Percentiles rank a stretch among this genome's conserved stretches.
Conservation (phyloP, 441 rosid species). For the Capsella rubella region DNA sequence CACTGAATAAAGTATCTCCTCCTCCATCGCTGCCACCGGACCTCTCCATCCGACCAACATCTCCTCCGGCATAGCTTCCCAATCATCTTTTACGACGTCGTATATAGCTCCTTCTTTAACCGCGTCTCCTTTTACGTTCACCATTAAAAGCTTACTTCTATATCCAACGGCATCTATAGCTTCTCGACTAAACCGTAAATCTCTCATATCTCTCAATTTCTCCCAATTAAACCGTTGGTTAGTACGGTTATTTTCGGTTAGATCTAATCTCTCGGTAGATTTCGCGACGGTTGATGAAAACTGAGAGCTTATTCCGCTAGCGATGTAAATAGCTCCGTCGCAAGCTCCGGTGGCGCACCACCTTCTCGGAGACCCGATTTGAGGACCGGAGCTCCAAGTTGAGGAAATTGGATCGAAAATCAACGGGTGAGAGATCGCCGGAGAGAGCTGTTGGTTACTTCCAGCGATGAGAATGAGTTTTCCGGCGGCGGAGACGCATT, state of each 20-base stretch:
- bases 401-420: conserved; percentile 51
- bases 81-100: conserved; percentile 47
- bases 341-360: conserved; percentile 63
- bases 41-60: conserved; percentile 68
- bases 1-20: conserved; percentile 55
- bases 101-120: conserved; percentile 56
- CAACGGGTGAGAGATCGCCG: conserved; percentile 57
- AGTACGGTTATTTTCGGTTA: not conserved
- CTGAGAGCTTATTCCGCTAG: conserved; percentile 53
- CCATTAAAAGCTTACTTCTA: conserved; percentile 61
- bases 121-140: conserved; percentile 62
- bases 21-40: conserved; percentile 60
- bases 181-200: conserved; percentile 64
- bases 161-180: conserved; percentile 54
- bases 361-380: conserved; percentile 51
- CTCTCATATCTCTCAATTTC: conserved; percentile 50
- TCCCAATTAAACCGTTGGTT: conserved; percentile 47
- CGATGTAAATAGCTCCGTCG: conserved; percentile 50
- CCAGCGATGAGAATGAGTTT: conserved; percentile 57
- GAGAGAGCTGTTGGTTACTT: conserved; percentile 47
- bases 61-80: conserved; percentile 61
- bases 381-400: conserved; percentile 56
- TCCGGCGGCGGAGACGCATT: conserved; percentile 54
- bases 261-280: conserved; percentile 58
- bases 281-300: conserved; percentile 52